Evolutionary conservation across 1,139 yeast species (phyloP), one percentile per base, ranked within the genome.

Genomic region (Lodderomyces pseudojiufengensis): DNA sequence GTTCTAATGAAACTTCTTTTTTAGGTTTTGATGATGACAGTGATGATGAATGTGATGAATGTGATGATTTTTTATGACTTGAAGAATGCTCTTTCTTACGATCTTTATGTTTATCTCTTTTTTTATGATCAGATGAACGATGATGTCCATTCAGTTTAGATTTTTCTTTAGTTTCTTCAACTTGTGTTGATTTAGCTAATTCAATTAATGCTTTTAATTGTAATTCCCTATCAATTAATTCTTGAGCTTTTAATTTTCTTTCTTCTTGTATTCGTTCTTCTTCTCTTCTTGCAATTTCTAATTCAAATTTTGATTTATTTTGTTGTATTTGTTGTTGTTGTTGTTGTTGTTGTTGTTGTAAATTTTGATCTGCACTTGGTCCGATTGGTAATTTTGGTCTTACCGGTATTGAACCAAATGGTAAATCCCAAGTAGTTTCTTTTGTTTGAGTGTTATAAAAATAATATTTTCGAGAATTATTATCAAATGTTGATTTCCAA

Each of bases 371-470:
- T 25, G 36, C 41, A 38, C 50, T 48, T 24, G 66, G 62, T 9
- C 65, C 59, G 11, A 45, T 48, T 2, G 65, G 65, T 21, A 41
- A 42, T 33, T 37, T 40, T 7, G 47, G 48, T n/a, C 48, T 34
- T 45, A 48, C 1, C 8, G 50, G 49, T 13, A 41, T 35, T n/a
- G 42, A 30, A 8, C 36, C 39, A 2, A 25, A 32, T 2, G 88
- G 88, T 35, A 60, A 61, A 10, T 76, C 80, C 90, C 92, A 83
- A 34, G 71, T 71, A 1, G 80, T 70, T 12, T 61, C 47, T 29
- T 67, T 65, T 27, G 63, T 56, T 11, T 54, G 64, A 29, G 73
- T 57, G 50, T 82, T 74, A 58, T 65, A 81, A 53, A 76, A 84
- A 53, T 82, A 83, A 4, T 52, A 52, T 5, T 55, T 56, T 13